A percentile compares a stretch with the other conserved stretches of the same genome.
Evolutionary conservation across 2,329 filamentous ascomycete species (phyloP).

Genomic region (Cladophialophora chaetospira): DNA sequence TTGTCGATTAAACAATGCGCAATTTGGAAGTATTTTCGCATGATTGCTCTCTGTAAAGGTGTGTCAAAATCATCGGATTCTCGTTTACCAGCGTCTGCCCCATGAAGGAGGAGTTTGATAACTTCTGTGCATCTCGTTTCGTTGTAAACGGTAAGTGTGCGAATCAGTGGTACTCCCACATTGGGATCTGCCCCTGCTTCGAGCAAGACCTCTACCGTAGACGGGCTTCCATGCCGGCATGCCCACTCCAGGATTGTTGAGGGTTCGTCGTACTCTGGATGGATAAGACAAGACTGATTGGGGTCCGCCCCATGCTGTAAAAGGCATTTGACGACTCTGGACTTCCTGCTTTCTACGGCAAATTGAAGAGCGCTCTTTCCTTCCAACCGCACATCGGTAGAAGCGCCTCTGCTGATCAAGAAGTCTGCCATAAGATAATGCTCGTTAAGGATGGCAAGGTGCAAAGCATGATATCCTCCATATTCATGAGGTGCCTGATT

Average conservation of each 20-base stretch:
- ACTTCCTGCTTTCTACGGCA: background rate
- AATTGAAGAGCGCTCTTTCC: background rate
- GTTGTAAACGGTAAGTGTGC: too few species aligned
- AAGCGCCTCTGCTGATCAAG: too few species aligned
- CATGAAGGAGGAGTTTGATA: background rate
- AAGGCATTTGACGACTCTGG: background rate
- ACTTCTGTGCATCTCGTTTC: too few species aligned
- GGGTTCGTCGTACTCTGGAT: background rate
- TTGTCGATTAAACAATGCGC: background rate
- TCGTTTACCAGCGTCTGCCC: background rate
- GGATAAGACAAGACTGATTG: too few species aligned
- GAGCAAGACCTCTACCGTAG: background rate
- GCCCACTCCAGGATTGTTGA: too few species aligned
- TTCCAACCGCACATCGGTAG: background rate
- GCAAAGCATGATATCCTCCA: background rate
- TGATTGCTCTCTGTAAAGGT: background rate
- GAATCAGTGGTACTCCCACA: too few species aligned
- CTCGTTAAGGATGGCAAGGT: background rate
- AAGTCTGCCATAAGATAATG: too few species aligned
- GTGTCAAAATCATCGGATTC: background rate
- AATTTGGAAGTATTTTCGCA: background rate
- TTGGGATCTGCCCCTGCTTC: background rate
- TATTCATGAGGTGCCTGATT: background rate
- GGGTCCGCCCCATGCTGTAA: slow-evolving; percentile 1
- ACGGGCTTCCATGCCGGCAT: too few species aligned